phyloP scores from a whole-genome alignment of 805 yeast genomes.

The Teunomyces tritomae region DNA sequence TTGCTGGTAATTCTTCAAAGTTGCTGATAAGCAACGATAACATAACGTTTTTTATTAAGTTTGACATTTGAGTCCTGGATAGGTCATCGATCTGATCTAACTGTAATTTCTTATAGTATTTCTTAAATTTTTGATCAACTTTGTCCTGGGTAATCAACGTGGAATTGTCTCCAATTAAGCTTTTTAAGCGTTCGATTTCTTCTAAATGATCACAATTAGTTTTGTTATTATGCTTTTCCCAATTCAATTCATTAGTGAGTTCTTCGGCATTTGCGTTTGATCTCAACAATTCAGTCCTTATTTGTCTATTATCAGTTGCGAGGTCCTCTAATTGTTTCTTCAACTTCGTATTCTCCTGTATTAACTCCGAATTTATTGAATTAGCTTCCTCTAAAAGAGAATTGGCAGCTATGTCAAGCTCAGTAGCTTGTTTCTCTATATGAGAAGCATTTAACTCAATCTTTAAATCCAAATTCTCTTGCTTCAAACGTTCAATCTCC shows the following conservation, averaged over 20 bases:
- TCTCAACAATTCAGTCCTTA: background rate
- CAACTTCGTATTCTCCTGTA: background rate
- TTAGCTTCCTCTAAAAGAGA: background rate
- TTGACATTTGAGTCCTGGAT: conserved; percentile 25
- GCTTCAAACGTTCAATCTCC: conserved; percentile 12
- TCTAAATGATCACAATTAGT: background rate
- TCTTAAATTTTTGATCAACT: conserved; percentile 20
- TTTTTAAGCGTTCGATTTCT: conserved; percentile 4
- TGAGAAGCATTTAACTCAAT: conserved; percentile 12
- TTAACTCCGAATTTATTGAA: background rate
- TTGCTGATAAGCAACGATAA: conserved; percentile 32
- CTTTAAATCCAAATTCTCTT: conserved; percentile 15
- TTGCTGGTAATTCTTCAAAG: conserved; percentile 25
- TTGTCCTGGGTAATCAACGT: conserved; percentile 14
- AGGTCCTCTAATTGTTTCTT: background rate
- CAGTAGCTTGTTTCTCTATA: background rate
- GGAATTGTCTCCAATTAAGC: conserved; percentile 15
- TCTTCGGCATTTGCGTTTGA: background rate
- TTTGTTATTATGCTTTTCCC: background rate
- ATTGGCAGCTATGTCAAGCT: background rate
- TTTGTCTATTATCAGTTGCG: background rate
- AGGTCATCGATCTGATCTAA: conserved; percentile 29
- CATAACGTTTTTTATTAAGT: conserved; percentile 33
- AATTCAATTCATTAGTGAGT: conserved; percentile 1
- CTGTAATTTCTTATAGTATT: conserved; percentile 23